A percentile compares a stretch with the other conserved stretches of the same genome.
These are phyloP conservation scores for Alternaria brassicae DNA, from an alignment of 2,329 filamentous ascomycete species.

Conservation along the genomic window DNA sequence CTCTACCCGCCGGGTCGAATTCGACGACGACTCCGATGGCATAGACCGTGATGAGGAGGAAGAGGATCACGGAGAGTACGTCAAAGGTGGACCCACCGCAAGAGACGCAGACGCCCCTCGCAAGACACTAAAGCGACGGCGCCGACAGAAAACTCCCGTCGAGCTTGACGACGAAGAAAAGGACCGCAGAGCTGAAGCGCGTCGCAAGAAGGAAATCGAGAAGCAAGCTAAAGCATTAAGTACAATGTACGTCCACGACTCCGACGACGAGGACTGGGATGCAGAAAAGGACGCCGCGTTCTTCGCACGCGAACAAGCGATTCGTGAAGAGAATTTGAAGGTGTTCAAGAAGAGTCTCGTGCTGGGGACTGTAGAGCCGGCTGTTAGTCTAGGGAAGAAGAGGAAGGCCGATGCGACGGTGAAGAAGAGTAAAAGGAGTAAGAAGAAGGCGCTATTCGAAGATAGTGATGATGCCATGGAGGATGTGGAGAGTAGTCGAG, in stretches of 20 bases:
- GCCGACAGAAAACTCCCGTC: slow-evolving; percentile 60
- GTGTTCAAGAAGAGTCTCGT: slow-evolving; percentile 56
- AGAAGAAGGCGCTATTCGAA: slow-evolving; percentile 41
- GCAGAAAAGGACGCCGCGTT: slow-evolving; percentile 76
- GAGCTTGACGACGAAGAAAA: slow-evolving; percentile 69
- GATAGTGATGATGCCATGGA: slow-evolving; percentile 39
- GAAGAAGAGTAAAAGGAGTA: slow-evolving; percentile 41
- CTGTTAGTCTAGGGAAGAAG: slow-evolving; percentile 36
- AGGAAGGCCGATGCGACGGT: slow-evolving; percentile 39
- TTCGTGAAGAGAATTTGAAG: slow-evolving; percentile 64
- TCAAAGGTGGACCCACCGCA: slow-evolving; percentile 70
- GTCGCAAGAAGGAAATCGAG: slow-evolving; percentile 74
- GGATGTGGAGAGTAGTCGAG: slow-evolving; percentile 35
- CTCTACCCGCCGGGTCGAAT: slow-evolving; percentile 60
- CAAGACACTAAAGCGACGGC: slow-evolving; percentile 64
- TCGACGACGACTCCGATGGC: slow-evolving; percentile 74
- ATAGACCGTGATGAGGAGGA: slow-evolving; percentile 62
- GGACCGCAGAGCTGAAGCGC: slow-evolving; percentile 66
- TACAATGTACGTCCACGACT: slow-evolving; percentile 77
- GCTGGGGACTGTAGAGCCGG: slow-evolving; percentile 51
- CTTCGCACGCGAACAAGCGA: slow-evolving; percentile 75
- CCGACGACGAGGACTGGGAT: slow-evolving; percentile 89
- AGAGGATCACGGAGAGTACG: slow-evolving; percentile 67
- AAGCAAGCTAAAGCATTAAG: slow-evolving; percentile 84
- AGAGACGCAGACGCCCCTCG: slow-evolving; percentile 61